A percentile compares a stretch with the other conserved stretches of the same genome.
Conservation (phyloP, 2,329 filamentous ascomycete species). For the Sporothrix pseudoabietina region DNA sequence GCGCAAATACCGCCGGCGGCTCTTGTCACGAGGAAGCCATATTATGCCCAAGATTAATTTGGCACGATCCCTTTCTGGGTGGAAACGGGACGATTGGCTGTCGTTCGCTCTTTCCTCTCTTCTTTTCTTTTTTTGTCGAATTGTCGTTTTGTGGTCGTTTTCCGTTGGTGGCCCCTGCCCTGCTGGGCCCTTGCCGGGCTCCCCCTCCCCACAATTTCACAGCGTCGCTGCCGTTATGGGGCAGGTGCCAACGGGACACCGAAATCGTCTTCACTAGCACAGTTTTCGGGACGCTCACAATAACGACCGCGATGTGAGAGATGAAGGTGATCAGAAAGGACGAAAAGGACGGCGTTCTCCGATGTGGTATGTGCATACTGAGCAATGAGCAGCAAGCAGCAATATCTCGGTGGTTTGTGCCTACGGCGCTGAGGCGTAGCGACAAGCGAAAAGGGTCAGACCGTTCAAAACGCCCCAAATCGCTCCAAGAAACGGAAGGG, state of each 20-base stretch:
- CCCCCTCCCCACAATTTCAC: slow-evolving; percentile 16
- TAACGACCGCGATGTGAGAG: background rate
- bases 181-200: background rate
- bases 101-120: background rate
- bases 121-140: background rate
- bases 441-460: background rate
- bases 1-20: background rate
- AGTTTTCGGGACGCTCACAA: slow-evolving; percentile 20
- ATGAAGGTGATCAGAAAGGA: background rate
- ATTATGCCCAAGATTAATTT: background rate
- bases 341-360: background rate
- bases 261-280: slow-evolving; percentile 13
- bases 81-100: slow-evolving; percentile 2
- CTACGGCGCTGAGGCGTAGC: background rate
- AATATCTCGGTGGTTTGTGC: background rate
- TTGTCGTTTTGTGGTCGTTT: background rate
- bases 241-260: slow-evolving; percentile 15
- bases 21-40: background rate
- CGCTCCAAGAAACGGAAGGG: background rate
- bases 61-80: background rate
- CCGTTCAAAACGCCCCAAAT: background rate
- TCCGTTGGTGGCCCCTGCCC: slow-evolving; percentile 7
- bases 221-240: slow-evolving; percentile 20
- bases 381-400: background rate
- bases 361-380: background rate